Evolutionary conservation across 225 moss, liverwort and hornwort species (phyloP).

Genomic region (Neckera pumila): DNA sequence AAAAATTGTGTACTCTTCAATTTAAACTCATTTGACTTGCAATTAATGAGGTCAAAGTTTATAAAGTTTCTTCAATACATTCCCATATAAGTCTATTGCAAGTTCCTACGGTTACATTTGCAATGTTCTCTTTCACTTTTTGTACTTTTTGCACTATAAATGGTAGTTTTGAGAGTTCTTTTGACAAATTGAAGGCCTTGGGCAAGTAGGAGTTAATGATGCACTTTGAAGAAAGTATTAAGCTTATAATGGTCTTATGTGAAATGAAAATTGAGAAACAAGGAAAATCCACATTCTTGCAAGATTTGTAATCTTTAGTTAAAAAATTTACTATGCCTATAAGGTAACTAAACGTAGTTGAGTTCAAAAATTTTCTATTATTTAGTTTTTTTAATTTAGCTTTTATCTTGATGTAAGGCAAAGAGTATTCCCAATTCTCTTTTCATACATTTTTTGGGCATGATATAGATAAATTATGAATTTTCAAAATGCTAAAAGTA

Average conservation of each 20-base stretch:
- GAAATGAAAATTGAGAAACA: not conserved
- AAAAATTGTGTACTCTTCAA: not conserved
- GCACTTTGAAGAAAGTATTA: not conserved
- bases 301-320: not conserved
- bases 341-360: not conserved
- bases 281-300: not conserved
- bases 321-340: accelerated
- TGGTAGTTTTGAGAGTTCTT: not conserved
- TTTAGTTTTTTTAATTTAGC: not conserved
- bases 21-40: not conserved
- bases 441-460: accelerated
- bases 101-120: no score
- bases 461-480: not conserved
- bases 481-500: no score
- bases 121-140: not conserved
- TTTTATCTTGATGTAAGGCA: not conserved
- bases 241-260: not conserved
- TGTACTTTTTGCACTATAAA: not conserved
- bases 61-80: not conserved
- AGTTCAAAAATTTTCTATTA: not conserved
- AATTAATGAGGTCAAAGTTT: not conserved
- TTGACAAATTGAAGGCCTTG: not conserved
- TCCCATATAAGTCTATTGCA: not conserved
- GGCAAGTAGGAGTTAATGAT: not conserved
- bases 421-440: accelerated